phyloP scores from a whole-genome alignment of 805 yeast genomes.

The Saccharomycopsis synnaedendra region DNA sequence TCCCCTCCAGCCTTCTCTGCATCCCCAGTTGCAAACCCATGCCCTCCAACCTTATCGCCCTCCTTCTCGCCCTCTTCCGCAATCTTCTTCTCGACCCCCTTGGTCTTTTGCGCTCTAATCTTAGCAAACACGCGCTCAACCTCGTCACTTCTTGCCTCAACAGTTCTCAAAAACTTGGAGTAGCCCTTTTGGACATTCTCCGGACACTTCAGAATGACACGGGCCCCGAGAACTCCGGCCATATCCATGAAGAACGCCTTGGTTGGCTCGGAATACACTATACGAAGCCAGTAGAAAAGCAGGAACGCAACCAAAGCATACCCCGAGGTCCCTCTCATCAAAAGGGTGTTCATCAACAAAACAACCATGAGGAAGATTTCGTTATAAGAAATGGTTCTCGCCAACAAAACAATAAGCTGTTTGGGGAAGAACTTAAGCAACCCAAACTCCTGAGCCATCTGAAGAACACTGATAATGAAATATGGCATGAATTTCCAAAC shows the following conservation, averaged over 20 bases:
- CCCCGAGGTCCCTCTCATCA: slow-evolving; percentile 60
- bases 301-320: slow-evolving; percentile 48
- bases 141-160: slow-evolving; percentile 7
- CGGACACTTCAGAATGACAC: slow-evolving; percentile 13
- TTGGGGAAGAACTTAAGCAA: slow-evolving; percentile 26
- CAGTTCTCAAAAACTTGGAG: slow-evolving; percentile 5
- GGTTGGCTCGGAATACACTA: slow-evolving; percentile 32
- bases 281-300: slow-evolving; percentile 59
- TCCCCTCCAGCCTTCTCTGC: background rate
- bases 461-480: slow-evolving; percentile 44
- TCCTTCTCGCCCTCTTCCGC: slow-evolving; percentile 2
- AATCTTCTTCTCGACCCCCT: background rate
- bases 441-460: slow-evolving; percentile 33
- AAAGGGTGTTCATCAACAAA: slow-evolving; percentile 44
- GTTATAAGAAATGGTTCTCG: slow-evolving; percentile 43
- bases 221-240: slow-evolving; percentile 9
- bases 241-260: slow-evolving; percentile 13
- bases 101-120: slow-evolving; percentile 1
- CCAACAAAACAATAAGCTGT: slow-evolving; percentile 28
- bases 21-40: slow-evolving; percentile 8
- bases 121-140: slow-evolving; percentile 5
- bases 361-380: slow-evolving; percentile 46
- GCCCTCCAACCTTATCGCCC: slow-evolving; percentile 3
- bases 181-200: slow-evolving; percentile 6
- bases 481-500: slow-evolving; percentile 56